A percentile compares a stretch with the other conserved stretches of the same genome.
Evolutionary conservation across 345 rosid genomes (phyloP).

Genomic region (Sisymbrium altissimum): DNA sequence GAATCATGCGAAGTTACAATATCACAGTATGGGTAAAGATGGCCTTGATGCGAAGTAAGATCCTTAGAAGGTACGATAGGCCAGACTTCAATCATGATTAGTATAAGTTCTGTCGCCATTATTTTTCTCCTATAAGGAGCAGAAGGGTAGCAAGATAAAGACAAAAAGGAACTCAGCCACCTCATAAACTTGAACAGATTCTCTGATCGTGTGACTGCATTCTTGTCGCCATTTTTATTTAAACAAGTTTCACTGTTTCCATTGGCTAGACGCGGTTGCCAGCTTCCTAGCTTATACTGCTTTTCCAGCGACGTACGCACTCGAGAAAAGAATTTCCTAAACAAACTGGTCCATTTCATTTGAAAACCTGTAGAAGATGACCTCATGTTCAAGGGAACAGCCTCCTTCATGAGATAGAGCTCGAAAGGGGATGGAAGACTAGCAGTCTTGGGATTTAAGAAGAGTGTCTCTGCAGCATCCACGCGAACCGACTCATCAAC

Average conservation of each 20-base stretch:
- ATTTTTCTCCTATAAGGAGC: conserved; percentile 95
- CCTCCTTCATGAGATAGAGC: conserved; percentile 69
- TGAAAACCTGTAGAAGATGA: conserved; percentile 90
- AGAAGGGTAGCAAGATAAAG: conserved; percentile 88
- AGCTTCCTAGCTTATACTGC: conserved; percentile 71
- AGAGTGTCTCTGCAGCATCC: conserved; percentile 94
- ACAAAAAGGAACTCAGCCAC: conserved; percentile 83
- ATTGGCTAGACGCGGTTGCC: conserved; percentile 48
- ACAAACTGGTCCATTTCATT: conserved; percentile 97
- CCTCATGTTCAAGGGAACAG: conserved; percentile 95
- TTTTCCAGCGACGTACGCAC: conserved; percentile 91
- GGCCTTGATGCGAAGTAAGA: conserved; percentile 42
- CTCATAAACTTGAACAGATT: conserved; percentile 76
- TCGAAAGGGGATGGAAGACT: conserved; percentile 87
- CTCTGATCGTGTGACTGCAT: conserved; percentile 51
- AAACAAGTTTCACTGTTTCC: conserved; percentile 25
- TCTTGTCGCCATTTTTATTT: conserved; percentile 34
- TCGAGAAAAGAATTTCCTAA: conserved; percentile 82
- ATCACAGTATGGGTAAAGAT: conserved; percentile 58
- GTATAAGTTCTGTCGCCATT: conserved; percentile 91
- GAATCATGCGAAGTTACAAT: conserved; percentile 70
- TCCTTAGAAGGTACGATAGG: conserved; percentile 52
- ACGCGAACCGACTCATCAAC: conserved; percentile 88
- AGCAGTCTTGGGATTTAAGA: conserved; percentile 82
- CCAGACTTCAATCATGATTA: conserved; percentile 82